Evolutionary conservation across 1,284 basidiomycete genomes (phyloP).

Genomic region (Malassezia japonica): DNA sequence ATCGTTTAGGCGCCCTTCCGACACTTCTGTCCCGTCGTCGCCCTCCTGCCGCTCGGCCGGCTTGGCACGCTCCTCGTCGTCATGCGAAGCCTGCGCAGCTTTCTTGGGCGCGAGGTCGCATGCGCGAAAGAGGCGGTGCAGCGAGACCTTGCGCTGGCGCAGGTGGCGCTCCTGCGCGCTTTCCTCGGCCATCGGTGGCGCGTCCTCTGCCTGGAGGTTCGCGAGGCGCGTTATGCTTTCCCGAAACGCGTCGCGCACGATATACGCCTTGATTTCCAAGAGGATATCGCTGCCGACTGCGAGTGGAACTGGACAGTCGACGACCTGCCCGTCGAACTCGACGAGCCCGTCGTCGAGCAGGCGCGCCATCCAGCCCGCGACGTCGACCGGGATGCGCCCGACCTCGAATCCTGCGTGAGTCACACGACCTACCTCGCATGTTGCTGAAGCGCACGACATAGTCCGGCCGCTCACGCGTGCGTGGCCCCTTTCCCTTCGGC

Average conservation of each 20-base stretch:
- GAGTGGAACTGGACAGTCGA: constrained; percentile 34
- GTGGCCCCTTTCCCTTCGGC: not conserved
- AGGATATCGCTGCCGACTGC: constrained; percentile 41
- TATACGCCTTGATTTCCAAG: constrained; percentile 37
- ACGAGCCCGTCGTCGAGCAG: constrained; percentile 35
- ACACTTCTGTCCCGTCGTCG: constrained; percentile 40
- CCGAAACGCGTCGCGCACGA: constrained; percentile 14
- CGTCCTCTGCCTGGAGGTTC: not conserved
- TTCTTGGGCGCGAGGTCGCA: constrained; percentile 29
- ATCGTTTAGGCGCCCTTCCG: constrained; percentile 25
- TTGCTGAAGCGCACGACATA: constrained; percentile 45
- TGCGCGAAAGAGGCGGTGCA: constrained; percentile 38
- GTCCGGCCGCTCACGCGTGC: constrained; percentile 15
- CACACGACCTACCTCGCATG: constrained; percentile 22
- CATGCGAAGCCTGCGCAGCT: not conserved
- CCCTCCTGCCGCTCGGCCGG: constrained; percentile 4
- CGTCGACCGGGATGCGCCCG: constrained; percentile 35
- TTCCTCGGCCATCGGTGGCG: constrained; percentile 54
- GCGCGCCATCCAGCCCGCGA: constrained; percentile 41
- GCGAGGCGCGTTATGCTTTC: constrained; percentile 3
- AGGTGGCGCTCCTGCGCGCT: constrained; percentile 63
- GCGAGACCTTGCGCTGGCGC: constrained; percentile 62
- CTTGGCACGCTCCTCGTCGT: constrained; percentile 4
- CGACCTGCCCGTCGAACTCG: constrained; percentile 37
- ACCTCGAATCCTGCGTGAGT: constrained; percentile 35